phyloP scores from a whole-genome alignment of 1,139 yeast species.

The Schwanniomyces etchellsii region DNA sequence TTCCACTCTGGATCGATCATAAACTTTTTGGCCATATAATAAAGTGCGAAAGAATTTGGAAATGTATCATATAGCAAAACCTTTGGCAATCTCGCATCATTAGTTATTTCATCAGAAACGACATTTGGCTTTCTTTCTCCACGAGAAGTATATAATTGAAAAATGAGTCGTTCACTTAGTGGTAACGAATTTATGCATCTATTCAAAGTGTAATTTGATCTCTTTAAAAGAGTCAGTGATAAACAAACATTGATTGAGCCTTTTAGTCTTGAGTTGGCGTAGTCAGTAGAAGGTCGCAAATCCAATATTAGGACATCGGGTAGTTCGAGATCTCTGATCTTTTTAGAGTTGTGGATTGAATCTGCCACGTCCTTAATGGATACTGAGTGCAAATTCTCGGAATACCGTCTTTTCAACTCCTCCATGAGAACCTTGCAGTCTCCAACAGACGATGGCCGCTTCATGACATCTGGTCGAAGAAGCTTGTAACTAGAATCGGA shows the following conservation, averaged over 20 bases:
- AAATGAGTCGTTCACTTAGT: conserved; percentile 29
- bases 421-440: conserved; percentile 8
- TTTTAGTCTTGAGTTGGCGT: conserved; percentile 43
- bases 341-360: conserved; percentile 3
- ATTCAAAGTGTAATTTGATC: conserved; percentile 55
- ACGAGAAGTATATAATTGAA: conserved; percentile 15
- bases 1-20: conserved; percentile 26
- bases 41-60: conserved; percentile 32
- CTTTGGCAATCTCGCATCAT: conserved; percentile 9
- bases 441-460: not conserved
- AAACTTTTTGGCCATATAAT: conserved; percentile 47
- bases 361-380: conserved; percentile 4
- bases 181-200: conserved; percentile 57
- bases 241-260: conserved; percentile 64
- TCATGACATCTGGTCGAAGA: not conserved
- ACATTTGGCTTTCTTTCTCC: conserved; percentile 1
- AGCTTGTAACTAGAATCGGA: no score
- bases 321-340: conserved; percentile 4
- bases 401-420: conserved; percentile 5
- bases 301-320: conserved; percentile 47
- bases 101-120: not conserved
- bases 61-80: conserved; percentile 28
- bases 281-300: conserved; percentile 67
- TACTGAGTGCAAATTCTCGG: conserved; percentile 2
- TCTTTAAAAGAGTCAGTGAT: conserved; percentile 71